These are phyloP conservation scores for Colletotrichum neosansevieriae DNA, from an alignment of 2,329 filamentous ascomycete genomes.

Conservation along the genomic window DNA sequence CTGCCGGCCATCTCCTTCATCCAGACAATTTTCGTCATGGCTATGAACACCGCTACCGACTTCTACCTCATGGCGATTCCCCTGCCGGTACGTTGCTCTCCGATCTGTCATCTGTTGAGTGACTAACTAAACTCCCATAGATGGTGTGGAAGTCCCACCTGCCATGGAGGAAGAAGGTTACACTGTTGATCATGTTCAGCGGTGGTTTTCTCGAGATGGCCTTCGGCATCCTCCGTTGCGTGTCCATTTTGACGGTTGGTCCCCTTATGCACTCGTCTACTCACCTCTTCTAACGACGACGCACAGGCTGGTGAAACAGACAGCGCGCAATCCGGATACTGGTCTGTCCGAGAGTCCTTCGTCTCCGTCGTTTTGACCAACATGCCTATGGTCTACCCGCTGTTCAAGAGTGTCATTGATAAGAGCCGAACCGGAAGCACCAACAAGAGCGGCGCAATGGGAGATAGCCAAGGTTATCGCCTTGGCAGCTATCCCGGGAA, in stretches of 20 bases:
- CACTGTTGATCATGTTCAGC: conserved; percentile 36
- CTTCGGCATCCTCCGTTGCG: conserved; percentile 33
- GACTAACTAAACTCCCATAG: background rate
- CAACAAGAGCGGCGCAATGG: conserved; percentile 16
- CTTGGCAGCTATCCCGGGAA: conserved; percentile 27
- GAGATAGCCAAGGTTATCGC: conserved; percentile 22
- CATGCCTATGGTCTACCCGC: conserved; percentile 54
- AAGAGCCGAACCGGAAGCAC: conserved; percentile 39
- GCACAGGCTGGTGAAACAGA: conserved; percentile 47
- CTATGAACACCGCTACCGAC: conserved; percentile 31
- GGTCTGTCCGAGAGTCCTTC: conserved; percentile 56
- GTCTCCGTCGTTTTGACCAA: conserved; percentile 55
- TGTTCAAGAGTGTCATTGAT: conserved; percentile 45
- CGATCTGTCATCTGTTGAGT: background rate
- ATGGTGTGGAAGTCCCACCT: conserved; percentile 34
- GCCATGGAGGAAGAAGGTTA: conserved; percentile 30
- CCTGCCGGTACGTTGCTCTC: background rate
- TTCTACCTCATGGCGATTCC: conserved; percentile 35
- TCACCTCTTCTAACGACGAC: background rate
- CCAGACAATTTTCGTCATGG: conserved; percentile 33
- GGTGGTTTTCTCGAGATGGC: conserved; percentile 36
- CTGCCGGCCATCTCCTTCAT: conserved; percentile 22
- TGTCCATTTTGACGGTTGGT: conserved; percentile 31
- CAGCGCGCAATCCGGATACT: conserved; percentile 50
- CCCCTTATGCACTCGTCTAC: rapidly evolving